These are phyloP conservation scores for Komagataella kurtzmanii DNA, from an alignment of 805 yeast species.

Conservation along the genomic window DNA sequence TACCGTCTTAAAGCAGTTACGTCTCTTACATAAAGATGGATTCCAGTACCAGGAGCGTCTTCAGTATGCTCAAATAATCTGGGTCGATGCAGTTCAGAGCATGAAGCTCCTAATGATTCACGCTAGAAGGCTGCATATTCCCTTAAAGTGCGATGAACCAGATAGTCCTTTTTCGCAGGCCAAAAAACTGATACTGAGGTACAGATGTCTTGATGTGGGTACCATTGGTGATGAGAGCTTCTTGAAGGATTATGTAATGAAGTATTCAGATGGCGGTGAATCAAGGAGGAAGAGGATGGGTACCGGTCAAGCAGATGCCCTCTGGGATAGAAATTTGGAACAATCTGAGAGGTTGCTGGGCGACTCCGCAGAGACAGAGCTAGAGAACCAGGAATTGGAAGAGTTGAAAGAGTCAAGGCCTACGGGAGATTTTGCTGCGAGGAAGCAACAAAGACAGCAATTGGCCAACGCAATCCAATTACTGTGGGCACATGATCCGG, in stretches of 20 bases:
- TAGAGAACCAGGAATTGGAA: conserved; percentile 2
- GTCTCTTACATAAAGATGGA: conserved; percentile 74
- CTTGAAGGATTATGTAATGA: conserved; percentile 48
- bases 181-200: conserved; percentile 37
- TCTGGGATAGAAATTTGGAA: conserved; percentile 10
- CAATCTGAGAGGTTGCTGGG: not conserved
- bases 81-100: conserved; percentile 83
- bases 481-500: conserved; percentile 62
- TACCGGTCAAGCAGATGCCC: conserved; percentile 34
- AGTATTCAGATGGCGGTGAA: conserved; percentile 43
- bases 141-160: conserved; percentile 50
- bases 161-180: conserved; percentile 28
- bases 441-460: conserved; percentile 22
- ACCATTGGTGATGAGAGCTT: conserved; percentile 59
- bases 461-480: conserved; percentile 58
- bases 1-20: conserved; percentile 82
- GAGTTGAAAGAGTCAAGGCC: not conserved
- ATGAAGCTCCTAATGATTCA: conserved; percentile 72
- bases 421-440: not conserved
- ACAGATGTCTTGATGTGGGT: conserved; percentile 50
- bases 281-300: conserved; percentile 35
- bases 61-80: conserved; percentile 76
- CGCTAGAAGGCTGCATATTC: conserved; percentile 52
- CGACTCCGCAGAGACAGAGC: conserved; percentile 7
- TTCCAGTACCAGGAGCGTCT: conserved; percentile 67